A percentile compares a stretch with the other conserved stretches of the same genome.
Evolutionary conservation across 176 grass and related monocot species (phyloP).

Genomic region (Triticum turgidum): DNA sequence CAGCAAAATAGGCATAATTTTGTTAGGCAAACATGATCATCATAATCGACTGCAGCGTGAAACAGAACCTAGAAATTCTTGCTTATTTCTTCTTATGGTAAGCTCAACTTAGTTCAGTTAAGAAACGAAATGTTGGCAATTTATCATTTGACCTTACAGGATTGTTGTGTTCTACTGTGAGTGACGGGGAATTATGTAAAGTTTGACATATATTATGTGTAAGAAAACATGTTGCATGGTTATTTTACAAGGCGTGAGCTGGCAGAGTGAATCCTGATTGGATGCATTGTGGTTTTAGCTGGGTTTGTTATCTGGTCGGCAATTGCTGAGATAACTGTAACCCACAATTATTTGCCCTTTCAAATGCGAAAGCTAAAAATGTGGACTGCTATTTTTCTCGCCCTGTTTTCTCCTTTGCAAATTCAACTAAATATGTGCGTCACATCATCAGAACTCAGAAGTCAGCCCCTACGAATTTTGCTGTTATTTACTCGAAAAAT

Average conservation of each 20-base stretch:
- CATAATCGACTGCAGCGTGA: background rate
- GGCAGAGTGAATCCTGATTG: background rate
- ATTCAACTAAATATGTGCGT: background rate
- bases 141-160: background rate
- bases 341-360: background rate
- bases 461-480: background rate
- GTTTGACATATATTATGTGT: background rate
- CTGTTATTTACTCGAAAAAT: background rate
- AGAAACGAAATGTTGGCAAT: background rate
- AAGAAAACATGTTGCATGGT: background rate
- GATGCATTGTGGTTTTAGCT: background rate
- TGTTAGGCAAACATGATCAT: background rate
- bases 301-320: background rate
- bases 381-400: background rate
- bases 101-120: conserved; percentile 6
- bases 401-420: background rate
- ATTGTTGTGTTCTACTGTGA: background rate
- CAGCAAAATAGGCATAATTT: background rate
- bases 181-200: background rate
- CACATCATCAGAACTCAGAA: background rate
- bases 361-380: background rate
- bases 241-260: background rate
- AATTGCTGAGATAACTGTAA: background rate
- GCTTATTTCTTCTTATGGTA: background rate
- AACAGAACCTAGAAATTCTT: background rate